Percentiles rank a stretch among this genome's conserved stretches.
Evolutionary conservation across 225 moss, liverwort and hornwort species (phyloP).

Genomic region (Bryoerythrophyllum caledonicum): DNA sequence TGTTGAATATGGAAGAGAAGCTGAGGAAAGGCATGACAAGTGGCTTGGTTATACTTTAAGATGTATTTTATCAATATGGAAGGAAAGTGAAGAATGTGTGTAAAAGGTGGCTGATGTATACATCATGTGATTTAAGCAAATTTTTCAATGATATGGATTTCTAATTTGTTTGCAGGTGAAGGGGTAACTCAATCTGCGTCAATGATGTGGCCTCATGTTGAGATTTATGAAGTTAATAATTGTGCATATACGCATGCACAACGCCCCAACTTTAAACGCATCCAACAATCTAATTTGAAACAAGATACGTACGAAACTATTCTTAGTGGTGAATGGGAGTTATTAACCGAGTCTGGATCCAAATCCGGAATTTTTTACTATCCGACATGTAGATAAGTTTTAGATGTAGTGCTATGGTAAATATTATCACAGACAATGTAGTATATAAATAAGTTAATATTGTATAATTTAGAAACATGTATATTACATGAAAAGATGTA

Average conservation of each 20-base stretch:
- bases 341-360: conserved; percentile 38
- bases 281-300: background rate
- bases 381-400: accelerated
- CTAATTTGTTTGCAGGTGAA: conserved; percentile 23
- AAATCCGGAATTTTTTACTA: conserved; percentile 19
- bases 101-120: background rate
- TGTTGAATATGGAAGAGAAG: no score
- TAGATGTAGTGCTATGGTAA: no score
- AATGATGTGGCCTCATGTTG: conserved; percentile 45
- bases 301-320: background rate
- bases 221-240: background rate
- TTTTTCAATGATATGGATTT: accelerated
- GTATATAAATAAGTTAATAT: accelerated
- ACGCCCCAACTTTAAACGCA: conserved; percentile 29
- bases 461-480: accelerated
- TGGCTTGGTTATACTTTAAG: no score
- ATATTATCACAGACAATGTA: accelerated
- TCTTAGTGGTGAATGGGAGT: conserved; percentile 42
- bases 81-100: background rate
- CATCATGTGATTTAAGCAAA: accelerated
- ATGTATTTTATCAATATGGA: no score
- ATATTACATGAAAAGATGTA: accelerated
- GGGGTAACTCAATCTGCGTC: conserved; percentile 28
- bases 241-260: conserved; percentile 26
- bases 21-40: no score